Percentiles rank a stretch among this genome's conserved stretches.
Conservation (phyloP, 352 stramenopile species). For the Nothophytophthora sp. region DNA sequence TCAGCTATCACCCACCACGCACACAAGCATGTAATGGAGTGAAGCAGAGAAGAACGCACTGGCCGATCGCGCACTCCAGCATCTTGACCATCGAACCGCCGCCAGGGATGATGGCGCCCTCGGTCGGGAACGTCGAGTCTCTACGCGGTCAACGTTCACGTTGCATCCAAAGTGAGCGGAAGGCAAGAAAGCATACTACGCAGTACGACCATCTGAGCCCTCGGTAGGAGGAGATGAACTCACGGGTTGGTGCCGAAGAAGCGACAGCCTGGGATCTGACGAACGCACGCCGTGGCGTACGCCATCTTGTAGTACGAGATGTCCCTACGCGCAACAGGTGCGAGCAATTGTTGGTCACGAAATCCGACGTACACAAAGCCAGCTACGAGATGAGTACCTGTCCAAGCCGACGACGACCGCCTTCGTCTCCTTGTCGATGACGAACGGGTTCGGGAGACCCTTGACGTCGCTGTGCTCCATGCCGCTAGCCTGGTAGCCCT, state of each 20-base stretch:
- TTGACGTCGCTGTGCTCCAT: conserved; percentile 70
- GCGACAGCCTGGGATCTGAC: conserved; percentile 68
- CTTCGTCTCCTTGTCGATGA: conserved; percentile 66
- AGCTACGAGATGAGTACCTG: too few relatives aligned
- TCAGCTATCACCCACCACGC: too few relatives aligned
- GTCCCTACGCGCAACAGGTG: conserved; percentile 41
- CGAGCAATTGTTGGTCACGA: too few relatives aligned
- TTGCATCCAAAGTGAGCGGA: background rate
- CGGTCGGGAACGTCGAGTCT: conserved; percentile 75
- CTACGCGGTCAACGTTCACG: conserved; percentile 21
- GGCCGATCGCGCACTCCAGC: conserved; percentile 63
- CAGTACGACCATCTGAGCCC: too few relatives aligned
- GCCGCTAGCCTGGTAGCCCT: conserved; percentile 71
- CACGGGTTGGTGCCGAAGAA: conserved; percentile 88
- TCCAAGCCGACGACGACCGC: conserved; percentile 85
- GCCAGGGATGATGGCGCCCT: conserved; percentile 71
- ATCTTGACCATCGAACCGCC: conserved; percentile 73
- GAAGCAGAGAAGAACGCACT: conserved; percentile 33
- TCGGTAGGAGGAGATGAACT: conserved; percentile 14
- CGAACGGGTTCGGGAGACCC: conserved; percentile 65
- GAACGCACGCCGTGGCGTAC: conserved; percentile 73
- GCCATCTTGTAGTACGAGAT: conserved; percentile 88
- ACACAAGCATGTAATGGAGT: background rate
- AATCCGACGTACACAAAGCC: too few relatives aligned
- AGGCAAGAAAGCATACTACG: background rate